Evolutionary conservation across 192 early-diverging fungal genomes (phyloP), one percentile per base, ranked within the genome.

Genomic region (Coemansia sp.): DNA sequence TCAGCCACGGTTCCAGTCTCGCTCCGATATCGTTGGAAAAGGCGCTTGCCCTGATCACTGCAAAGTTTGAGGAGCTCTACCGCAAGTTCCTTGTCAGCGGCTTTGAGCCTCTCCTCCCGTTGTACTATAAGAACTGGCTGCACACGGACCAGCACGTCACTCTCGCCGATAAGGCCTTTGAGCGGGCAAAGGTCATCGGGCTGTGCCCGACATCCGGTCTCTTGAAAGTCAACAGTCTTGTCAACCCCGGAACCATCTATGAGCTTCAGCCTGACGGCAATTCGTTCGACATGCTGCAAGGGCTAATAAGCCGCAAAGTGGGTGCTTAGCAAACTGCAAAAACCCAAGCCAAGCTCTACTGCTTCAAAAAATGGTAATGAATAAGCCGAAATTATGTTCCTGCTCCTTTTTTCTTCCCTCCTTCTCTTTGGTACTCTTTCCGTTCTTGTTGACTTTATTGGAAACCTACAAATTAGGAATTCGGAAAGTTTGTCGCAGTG

Each of bases 181-280:
- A 76, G 27, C 65, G 62, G 47, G 94, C 86, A 10, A 65, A 67
- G 36, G 92, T 99, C 58, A 67, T 82, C 6, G 95, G 97, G 0
- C 85, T 99, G 28, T 89, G 88, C 37, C 63, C 74, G 11, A 83
- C 83, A 27, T 86, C 83, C 55, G 94, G 95, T 8, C 74, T 95
- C 58, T 59, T 97, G 31, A 81, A 83, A 50, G 91, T 91, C 2
- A 81, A 86, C 11, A 87, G 81, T 27, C 67, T 87, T 2, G 69
- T 72, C 62, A 85, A 87, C 17, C 60, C 70, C 27, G 78, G 72
- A 10, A 69, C 82, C 19, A 75, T 84, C 27, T 86, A 87, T 57
- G 82, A 84, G n/a, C 71, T 98, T 34, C 93, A 96, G 74, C 97
- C 97, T 6, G 97, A 96, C 62, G 97, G 97, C 8, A 99, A 97